A percentile compares a stretch with the other conserved stretches of the same genome.
Conservation (phyloP, 306 rosid genomes). For the Fagus crenata region DNA sequence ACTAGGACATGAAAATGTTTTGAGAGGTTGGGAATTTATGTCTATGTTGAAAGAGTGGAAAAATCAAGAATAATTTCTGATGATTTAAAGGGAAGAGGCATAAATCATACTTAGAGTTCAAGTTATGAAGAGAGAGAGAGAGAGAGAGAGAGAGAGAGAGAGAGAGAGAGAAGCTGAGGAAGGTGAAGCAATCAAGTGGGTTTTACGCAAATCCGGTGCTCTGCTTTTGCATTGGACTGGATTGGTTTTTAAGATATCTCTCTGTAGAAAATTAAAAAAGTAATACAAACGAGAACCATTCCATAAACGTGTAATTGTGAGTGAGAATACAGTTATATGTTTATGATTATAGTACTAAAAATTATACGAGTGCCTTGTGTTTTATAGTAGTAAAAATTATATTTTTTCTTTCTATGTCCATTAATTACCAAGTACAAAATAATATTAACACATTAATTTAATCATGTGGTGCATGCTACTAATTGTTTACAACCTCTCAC, state of each 20-base stretch:
- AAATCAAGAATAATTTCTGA: conserved; percentile 44
- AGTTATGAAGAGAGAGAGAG: conserved; percentile 49
- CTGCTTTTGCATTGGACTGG: conserved; percentile 67
- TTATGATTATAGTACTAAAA: conserved; percentile 19
- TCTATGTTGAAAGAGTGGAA: conserved; percentile 37
- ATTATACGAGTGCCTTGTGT: neutral
- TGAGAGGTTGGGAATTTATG: conserved; percentile 38
- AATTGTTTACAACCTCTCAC: neutral
- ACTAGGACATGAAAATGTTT: conserved; percentile 33
- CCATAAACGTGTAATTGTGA: conserved; percentile 30
- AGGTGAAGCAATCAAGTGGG: conserved; percentile 89
- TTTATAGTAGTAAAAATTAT: too few relatives aligned
- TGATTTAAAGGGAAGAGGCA: conserved; percentile 53
- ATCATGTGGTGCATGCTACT: neutral
- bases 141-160: too few relatives aligned
- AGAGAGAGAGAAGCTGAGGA: conserved; percentile 40
- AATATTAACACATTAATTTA: neutral
- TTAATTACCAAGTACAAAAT: neutral
- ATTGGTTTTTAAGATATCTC: conserved; percentile 86
- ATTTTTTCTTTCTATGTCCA: neutral
- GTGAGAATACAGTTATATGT: conserved; percentile 25
- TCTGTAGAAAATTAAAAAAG: conserved; percentile 26
- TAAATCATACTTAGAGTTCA: conserved; percentile 79
- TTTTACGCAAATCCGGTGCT: conserved; percentile 78
- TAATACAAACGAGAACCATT: conserved; percentile 26